phyloP scores from a whole-genome alignment of 2,329 filamentous ascomycete species.

The Emmonsiellopsis sp. region DNA sequence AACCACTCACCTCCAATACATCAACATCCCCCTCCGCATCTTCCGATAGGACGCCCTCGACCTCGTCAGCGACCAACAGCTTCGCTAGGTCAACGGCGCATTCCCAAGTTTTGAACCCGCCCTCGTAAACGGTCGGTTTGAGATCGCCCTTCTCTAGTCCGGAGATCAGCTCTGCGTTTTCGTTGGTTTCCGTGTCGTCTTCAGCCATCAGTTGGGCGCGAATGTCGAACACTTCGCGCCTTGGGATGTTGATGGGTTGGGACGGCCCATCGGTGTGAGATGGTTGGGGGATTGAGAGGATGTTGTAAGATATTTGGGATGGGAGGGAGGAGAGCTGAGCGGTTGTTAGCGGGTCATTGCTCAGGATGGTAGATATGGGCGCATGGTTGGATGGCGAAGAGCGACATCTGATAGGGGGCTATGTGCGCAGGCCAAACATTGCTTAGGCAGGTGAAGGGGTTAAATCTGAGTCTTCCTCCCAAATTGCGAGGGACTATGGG shows the following conservation, averaged over 20 bases:
- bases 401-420: neutral
- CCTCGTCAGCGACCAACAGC: constrained; percentile 16
- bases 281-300: constrained; percentile 22
- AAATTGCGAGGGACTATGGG: too few relatives aligned
- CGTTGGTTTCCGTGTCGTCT: constrained; percentile 29
- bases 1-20: constrained; percentile 22
- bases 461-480: neutral
- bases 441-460: neutral
- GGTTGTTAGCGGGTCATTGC: neutral
- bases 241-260: constrained; percentile 32
- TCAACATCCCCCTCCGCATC: constrained; percentile 18
- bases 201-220: constrained; percentile 56
- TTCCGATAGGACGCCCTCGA: constrained; percentile 4
- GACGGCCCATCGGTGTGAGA: neutral
- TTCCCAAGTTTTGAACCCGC: constrained; percentile 62
- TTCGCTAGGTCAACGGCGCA: constrained; percentile 52
- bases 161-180: constrained; percentile 35
- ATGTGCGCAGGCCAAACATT: neutral
- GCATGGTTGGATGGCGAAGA: neutral
- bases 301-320: constrained; percentile 51
- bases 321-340: constrained; percentile 45
- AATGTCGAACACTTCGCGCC: constrained; percentile 55
- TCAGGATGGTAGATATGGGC: constrained; percentile 5
- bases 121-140: constrained; percentile 53
- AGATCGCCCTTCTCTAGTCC: constrained; percentile 49